A percentile compares a stretch with the other conserved stretches of the same genome.
Evolutionary conservation across 306 rosid genomes (phyloP).

Genomic region (Urtica urens): DNA sequence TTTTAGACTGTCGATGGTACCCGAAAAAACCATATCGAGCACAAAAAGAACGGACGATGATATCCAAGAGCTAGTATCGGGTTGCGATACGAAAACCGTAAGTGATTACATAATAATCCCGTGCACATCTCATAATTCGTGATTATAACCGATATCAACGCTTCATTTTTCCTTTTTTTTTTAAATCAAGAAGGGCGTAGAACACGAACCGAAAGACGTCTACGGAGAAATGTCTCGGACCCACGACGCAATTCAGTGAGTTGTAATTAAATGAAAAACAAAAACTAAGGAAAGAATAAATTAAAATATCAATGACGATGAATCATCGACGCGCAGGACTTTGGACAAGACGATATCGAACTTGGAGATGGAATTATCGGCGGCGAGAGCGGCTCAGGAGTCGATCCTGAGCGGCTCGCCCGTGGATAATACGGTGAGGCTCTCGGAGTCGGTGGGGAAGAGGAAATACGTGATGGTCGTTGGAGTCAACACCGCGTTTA

Average conservation of each 20-base stretch:
- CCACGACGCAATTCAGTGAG: conserved; percentile 44
- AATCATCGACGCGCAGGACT: conserved; percentile 25
- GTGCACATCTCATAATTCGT: not conserved
- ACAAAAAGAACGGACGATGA: conserved; percentile 20
- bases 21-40: conserved; percentile 32
- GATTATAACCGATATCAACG: not conserved
- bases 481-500: conserved; percentile 49
- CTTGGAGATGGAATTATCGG: conserved; percentile 51
- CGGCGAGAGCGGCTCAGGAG: conserved; percentile 43
- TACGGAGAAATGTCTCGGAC: conserved; percentile 39
- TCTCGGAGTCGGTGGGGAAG: conserved; percentile 22
- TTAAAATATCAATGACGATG: not conserved
- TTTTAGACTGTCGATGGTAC: conserved; percentile 35
- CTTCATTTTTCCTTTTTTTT: not conserved
- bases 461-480: conserved; percentile 43
- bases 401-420: conserved; percentile 34
- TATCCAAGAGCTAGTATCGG: conserved; percentile 21
- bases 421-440: conserved; percentile 14
- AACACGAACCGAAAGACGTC: conserved; percentile 24
- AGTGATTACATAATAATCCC: conserved; percentile 15
- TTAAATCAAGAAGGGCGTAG: conserved; percentile 20
- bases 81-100: conserved; percentile 29
- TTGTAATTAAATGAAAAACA: not conserved
- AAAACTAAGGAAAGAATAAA: no score
- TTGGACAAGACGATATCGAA: conserved; percentile 47